Percentiles rank a stretch among this genome's conserved stretches.
Conservation (phyloP, 805 yeast species). For the Starmerella davenportii region DNA sequence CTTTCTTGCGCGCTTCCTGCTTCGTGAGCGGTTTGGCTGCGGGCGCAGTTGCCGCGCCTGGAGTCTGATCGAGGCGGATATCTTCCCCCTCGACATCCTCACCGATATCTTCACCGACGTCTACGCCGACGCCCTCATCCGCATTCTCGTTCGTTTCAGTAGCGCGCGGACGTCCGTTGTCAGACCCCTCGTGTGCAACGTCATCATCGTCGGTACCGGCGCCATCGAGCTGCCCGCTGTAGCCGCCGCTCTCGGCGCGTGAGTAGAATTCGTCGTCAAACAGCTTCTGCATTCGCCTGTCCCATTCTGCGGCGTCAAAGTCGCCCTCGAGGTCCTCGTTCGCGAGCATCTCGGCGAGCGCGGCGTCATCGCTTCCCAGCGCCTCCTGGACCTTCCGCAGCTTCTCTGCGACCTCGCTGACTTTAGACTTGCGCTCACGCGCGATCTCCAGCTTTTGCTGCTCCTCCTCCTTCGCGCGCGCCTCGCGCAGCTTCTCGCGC, state of each 20-base stretch:
- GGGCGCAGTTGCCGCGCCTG: slow-evolving; percentile 10
- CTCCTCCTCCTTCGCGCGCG: slow-evolving; percentile 32
- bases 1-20: slow-evolving; percentile 42
- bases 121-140: slow-evolving; percentile 17
- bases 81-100: slow-evolving; percentile 23
- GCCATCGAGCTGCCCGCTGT: too few relatives aligned
- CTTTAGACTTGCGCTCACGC: slow-evolving; percentile 56
- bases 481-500: slow-evolving; percentile 52
- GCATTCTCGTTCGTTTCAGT: too few relatives aligned
- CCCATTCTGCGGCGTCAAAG: slow-evolving; percentile 86
- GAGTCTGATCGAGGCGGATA: slow-evolving; percentile 18
- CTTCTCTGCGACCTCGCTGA: slow-evolving; percentile 60
- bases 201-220: too few relatives aligned
- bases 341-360: slow-evolving; percentile 41
- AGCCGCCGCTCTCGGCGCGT: slow-evolving; percentile 28
- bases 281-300: slow-evolving; percentile 59
- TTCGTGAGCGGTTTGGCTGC: slow-evolving; percentile 39
- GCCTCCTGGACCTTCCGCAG: slow-evolving; percentile 46
- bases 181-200: too few relatives aligned
- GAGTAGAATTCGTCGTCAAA: slow-evolving; percentile 71
- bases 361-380: slow-evolving; percentile 40
- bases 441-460: slow-evolving; percentile 44
- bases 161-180: too few relatives aligned
- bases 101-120: slow-evolving; percentile 28
- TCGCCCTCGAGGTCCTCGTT: slow-evolving; percentile 68